Evolutionary conservation across 202 grass and related monocot species (phyloP), one percentile per base, ranked within the genome.

Genomic region (Panicum virgatum): DNA sequence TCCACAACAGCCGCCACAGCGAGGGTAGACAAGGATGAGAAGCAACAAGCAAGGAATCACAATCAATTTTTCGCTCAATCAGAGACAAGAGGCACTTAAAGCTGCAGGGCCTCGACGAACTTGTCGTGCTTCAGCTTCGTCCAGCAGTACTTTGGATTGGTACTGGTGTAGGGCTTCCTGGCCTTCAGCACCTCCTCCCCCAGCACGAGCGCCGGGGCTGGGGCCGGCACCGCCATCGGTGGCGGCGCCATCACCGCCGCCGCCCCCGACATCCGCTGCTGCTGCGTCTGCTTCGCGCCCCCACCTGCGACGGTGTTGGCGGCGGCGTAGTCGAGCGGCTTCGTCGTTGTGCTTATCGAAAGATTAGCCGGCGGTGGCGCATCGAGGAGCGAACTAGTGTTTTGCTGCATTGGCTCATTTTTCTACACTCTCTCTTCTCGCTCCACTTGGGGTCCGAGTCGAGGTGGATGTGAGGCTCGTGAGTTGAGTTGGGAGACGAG

Each of bases 61-160:
- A 16, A n/a, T 7, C 7, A 71, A 44, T 27, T 20, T 4, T 2
- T 18, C 22, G 4, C 11, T 1, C 7, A 25, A 42, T 2, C 29
- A 26, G 10, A 12, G n/a, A 39, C 0, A 62, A 14, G 51, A 45
- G 18, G 3, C 34, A 74, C 92, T 89, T 75, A 94, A 89, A 94
- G 92, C 80, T 94, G 89, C 73, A 94, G 86, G 0, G 92, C 92
- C 81, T 94, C 92, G 80, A 94, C 86, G 77, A 94, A 94, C 80
- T 91, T 94, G 80, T 91, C 92, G 86, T 91, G 92, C 92, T 94
- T 89, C 27, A 84, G 86, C 73, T 94, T 86, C 46, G 92, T 94
- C 92, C 92, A 94, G 89, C 86, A 91, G 84, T 94, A 89, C 40
- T 89, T 12, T 14, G 89, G 91, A 84, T 94, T 94, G 81, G 92